Evolutionary conservation across 129 eudicot species (phyloP).

Genomic region (Helichrysum umbraculigerum): DNA sequence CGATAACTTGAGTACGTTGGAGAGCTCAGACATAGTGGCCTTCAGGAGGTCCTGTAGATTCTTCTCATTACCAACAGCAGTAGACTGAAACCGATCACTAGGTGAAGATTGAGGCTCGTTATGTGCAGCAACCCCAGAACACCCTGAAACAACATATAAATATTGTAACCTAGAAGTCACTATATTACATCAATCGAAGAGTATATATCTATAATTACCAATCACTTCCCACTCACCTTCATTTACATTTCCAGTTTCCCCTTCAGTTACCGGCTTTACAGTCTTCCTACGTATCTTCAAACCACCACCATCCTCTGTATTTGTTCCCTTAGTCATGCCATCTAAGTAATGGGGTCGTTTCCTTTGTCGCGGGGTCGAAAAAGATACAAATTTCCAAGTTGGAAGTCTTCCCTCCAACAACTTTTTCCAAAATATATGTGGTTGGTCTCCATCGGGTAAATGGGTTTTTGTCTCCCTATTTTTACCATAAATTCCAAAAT

Average conservation of each 20-base stretch:
- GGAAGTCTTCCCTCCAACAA: slow-evolving; percentile 60
- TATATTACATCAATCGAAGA: neutral
- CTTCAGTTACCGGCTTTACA: slow-evolving; percentile 31
- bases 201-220: neutral
- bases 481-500: slow-evolving; percentile 45
- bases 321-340: slow-evolving; percentile 26
- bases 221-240: slow-evolving; percentile 39
- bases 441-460: slow-evolving; percentile 47
- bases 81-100: slow-evolving; percentile 13
- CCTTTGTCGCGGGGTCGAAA: slow-evolving; percentile 55
- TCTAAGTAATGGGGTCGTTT: slow-evolving; percentile 50
- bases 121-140: slow-evolving; percentile 13
- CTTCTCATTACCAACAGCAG: slow-evolving; percentile 20
- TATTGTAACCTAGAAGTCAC: slow-evolving; percentile 7
- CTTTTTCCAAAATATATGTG: slow-evolving; percentile 68
- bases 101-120: too few relatives aligned
- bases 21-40: slow-evolving; percentile 50
- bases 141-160: slow-evolving; percentile 39
- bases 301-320: slow-evolving; percentile 33
- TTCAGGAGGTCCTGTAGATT: slow-evolving; percentile 37
- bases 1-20: slow-evolving; percentile 47
- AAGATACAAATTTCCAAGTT: slow-evolving; percentile 53
- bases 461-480: slow-evolving; percentile 45
- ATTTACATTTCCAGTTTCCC: slow-evolving; percentile 26
- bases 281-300: slow-evolving; percentile 53